phyloP scores from a whole-genome alignment of 106 monocot species.

The Amphibolis antarctica region DNA sequence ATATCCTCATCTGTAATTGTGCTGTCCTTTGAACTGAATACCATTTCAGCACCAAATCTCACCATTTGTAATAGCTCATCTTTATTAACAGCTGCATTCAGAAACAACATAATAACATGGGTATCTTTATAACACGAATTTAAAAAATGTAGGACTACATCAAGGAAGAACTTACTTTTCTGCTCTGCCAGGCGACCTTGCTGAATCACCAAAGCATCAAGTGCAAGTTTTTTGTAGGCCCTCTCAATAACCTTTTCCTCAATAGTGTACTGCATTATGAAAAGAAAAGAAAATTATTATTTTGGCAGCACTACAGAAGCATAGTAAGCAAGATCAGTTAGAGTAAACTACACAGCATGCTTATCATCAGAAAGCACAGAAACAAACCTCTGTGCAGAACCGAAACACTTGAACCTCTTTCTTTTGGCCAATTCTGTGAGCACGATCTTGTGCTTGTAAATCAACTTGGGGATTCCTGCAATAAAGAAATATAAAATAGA shows the following conservation, averaged over 20 bases:
- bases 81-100: constrained; percentile 81
- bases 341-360: too few species aligned
- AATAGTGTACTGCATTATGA: constrained; percentile 66
- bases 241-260: constrained; percentile 99
- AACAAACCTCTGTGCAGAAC: constrained; percentile 78
- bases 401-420: constrained; percentile 98
- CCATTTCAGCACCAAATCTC: constrained; percentile 99
- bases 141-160: neutral
- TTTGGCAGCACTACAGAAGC: too few species aligned
- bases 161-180: constrained; percentile 43
- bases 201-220: constrained; percentile 99
- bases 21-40: constrained; percentile 95
- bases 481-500: neutral
- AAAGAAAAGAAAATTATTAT: too few species aligned
- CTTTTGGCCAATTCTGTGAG: constrained; percentile 92
- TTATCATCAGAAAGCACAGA: neutral
- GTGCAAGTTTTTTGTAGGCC: constrained; percentile 96
- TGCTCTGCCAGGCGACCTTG: constrained; percentile 96
- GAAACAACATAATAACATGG: neutral
- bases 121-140: too few species aligned
- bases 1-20: constrained; percentile 99
- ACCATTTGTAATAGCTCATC: constrained; percentile 99
- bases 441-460: constrained; percentile 94
- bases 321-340: too few species aligned
- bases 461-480: constrained; percentile 92